Evolutionary conservation across 306 rosid genomes (phyloP).

Genomic region (Hippophae rhamnoides): DNA sequence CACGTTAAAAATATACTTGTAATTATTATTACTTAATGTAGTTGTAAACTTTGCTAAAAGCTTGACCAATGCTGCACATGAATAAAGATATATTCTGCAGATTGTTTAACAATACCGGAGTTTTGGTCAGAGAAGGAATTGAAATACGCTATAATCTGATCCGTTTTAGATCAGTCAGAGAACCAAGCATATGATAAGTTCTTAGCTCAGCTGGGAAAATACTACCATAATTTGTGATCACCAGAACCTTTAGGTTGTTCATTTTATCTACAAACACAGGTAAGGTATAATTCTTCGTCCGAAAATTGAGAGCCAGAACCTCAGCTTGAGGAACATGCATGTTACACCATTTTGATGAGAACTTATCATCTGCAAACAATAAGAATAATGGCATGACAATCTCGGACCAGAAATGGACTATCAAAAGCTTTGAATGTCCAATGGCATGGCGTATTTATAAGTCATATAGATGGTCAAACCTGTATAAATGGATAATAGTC

Average conservation of each 20-base stretch:
- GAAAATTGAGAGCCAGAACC: neutral
- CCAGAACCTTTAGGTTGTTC: neutral
- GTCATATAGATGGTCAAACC: neutral
- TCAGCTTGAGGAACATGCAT: neutral
- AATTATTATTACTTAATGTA: too few species aligned
- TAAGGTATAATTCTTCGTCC: neutral
- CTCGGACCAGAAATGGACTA: too few species aligned
- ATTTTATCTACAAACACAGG: conserved; percentile 5
- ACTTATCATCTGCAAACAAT: neutral
- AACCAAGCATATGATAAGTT: conserved; percentile 22
- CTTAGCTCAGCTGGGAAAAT: conserved; percentile 21
- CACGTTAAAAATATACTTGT: too few species aligned
- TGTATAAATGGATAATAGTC: neutral
- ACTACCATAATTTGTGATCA: conserved; percentile 1
- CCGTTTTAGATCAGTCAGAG: conserved; percentile 23
- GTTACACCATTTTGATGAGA: conserved; percentile 1
- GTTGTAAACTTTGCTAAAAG: conserved; percentile 14
- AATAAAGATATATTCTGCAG: conserved; percentile 41
- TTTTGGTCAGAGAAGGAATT: conserved; percentile 24
- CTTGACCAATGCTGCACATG: conserved; percentile 42
- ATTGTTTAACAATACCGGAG: conserved; percentile 21
- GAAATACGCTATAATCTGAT: conserved; percentile 41
- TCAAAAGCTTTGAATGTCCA: too few species aligned
- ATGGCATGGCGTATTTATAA: too few species aligned
- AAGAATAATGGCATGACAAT: too few species aligned